Conservation (phyloP, 2,329 filamentous ascomycete species). For the Amphichorda felina region DNA sequence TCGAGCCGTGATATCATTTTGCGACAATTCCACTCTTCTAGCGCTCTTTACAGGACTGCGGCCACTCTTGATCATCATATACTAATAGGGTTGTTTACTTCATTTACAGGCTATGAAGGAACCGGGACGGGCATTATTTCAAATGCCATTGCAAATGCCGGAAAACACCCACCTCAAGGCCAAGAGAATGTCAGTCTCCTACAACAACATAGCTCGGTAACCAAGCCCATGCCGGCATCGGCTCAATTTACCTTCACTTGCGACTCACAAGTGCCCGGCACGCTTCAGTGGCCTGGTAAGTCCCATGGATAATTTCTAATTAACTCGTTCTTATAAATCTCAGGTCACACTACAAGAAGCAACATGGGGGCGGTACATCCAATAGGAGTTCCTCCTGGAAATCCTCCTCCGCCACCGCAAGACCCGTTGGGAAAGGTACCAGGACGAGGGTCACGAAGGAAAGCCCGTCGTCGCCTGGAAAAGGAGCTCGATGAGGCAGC, state of each 20-base stretch:
- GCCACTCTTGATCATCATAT: too few relatives aligned
- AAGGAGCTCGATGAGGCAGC: conserved; percentile 68
- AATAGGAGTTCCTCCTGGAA: background rate
- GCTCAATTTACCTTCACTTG: conserved; percentile 96
- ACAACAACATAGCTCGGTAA: conserved; percentile 50
- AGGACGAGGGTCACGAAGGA: conserved; percentile 25
- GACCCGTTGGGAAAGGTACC: background rate
- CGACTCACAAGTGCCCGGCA: conserved; percentile 75
- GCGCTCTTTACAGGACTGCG: too few relatives aligned
- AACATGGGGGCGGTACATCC: background rate
- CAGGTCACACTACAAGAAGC: background rate
- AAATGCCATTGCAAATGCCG: conserved; percentile 80
- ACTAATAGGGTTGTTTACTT: too few relatives aligned
- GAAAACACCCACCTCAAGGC: conserved; percentile 52
- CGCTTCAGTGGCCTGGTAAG: conserved; percentile 61
- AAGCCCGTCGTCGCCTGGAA: conserved; percentile 52
- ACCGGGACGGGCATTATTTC: conserved; percentile 76
- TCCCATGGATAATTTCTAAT: conserved; percentile 2
- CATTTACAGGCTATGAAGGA: background rate
- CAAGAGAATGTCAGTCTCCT: conserved; percentile 72
- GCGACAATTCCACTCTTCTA: too few relatives aligned
- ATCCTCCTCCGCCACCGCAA: background rate
- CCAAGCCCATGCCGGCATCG: conserved; percentile 55
- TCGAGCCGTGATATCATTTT: too few relatives aligned
- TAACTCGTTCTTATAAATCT: too few relatives aligned